Percentiles rank a stretch among this genome's conserved stretches.
Evolutionary conservation across 2,329 filamentous ascomycete genomes (phyloP).

Genomic region (Botryotinia narcissicola): DNA sequence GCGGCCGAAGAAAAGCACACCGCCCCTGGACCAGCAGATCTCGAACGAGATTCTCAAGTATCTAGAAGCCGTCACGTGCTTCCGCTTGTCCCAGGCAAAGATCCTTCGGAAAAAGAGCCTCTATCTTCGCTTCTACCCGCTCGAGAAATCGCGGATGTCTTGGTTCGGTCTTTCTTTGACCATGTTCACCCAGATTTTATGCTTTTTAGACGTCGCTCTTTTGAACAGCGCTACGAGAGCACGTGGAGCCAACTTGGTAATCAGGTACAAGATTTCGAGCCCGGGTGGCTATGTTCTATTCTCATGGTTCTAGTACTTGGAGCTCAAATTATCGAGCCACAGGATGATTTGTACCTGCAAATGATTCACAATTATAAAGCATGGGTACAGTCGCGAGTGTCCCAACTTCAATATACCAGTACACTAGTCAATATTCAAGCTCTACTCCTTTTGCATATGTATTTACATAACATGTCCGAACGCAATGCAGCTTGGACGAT

Average conservation of each 20-base stretch:
- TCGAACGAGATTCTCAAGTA: slow-evolving; percentile 9
- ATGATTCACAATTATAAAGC: slow-evolving; percentile 39
- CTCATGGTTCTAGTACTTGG: slow-evolving; percentile 41
- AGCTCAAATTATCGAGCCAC: slow-evolving; percentile 41
- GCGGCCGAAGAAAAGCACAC: slow-evolving; percentile 27
- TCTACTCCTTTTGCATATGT: slow-evolving; percentile 43
- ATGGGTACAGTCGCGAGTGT: slow-evolving; percentile 40
- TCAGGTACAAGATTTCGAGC: slow-evolving; percentile 39
- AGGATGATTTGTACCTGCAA: slow-evolving; percentile 36
- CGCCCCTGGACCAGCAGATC: slow-evolving; percentile 7
- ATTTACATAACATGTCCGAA: slow-evolving; percentile 45
- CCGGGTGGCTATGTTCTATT: slow-evolving; percentile 44
- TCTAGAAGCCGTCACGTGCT: slow-evolving; percentile 5
- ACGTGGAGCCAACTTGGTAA: slow-evolving; percentile 37
- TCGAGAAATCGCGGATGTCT: slow-evolving; percentile 41
- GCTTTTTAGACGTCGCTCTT: slow-evolving; percentile 43
- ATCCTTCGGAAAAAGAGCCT: slow-evolving; percentile 26
- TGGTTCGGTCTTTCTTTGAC: slow-evolving; percentile 43
- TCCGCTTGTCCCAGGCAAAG: neutral
- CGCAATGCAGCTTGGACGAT: slow-evolving; percentile 44
- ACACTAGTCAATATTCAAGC: slow-evolving; percentile 45
- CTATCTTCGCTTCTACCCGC: slow-evolving; percentile 38
- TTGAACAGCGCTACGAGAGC: slow-evolving; percentile 41
- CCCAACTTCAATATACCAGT: slow-evolving; percentile 41
- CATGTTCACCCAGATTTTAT: slow-evolving; percentile 42